Percentiles rank a stretch among this genome's conserved stretches.
Evolutionary conservation across 1,139 yeast species (phyloP).

Genomic region (Candida sanyaensis): DNA sequence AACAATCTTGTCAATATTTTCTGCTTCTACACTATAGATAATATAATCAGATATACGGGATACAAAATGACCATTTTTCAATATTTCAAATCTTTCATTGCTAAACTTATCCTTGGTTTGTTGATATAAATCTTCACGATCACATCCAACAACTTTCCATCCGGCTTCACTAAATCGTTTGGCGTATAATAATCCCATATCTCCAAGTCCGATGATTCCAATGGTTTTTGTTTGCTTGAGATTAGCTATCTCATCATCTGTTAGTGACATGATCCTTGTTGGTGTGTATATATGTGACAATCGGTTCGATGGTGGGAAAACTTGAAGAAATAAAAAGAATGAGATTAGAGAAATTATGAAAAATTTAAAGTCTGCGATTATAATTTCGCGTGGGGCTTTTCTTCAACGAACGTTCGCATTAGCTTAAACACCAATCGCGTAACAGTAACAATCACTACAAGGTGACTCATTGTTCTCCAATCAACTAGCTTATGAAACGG

Average conservation of each 20-base stretch:
- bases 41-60: conserved; percentile 79
- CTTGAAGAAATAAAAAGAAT: no score
- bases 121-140: conserved; percentile 67
- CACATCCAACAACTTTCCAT: conserved; percentile 92
- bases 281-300: no score
- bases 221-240: conserved; percentile 45
- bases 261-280: conserved; percentile 9
- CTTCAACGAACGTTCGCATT: no score
- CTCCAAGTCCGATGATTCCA: conserved; percentile 95
- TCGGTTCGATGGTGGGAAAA: no score
- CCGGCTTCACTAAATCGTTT: conserved; percentile 76
- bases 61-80: conserved; percentile 78
- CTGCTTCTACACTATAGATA: conserved; percentile 91
- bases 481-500: no score
- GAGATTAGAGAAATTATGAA: no score
- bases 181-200: conserved; percentile 93
- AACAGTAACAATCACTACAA: no score
- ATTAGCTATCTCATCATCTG: conserved; percentile 12
- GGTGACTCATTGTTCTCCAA: no score
- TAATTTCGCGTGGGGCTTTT: no score
- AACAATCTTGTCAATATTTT: conserved; percentile 71
- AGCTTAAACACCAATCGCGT: no score
- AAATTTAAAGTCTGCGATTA: no score
- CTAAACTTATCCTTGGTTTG: conserved; percentile 42
- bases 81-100: conserved; percentile 52